These are phyloP conservation scores for Capsicum chinense DNA, from an alignment of 257 asterid genomes.

Conservation along the genomic window DNA sequence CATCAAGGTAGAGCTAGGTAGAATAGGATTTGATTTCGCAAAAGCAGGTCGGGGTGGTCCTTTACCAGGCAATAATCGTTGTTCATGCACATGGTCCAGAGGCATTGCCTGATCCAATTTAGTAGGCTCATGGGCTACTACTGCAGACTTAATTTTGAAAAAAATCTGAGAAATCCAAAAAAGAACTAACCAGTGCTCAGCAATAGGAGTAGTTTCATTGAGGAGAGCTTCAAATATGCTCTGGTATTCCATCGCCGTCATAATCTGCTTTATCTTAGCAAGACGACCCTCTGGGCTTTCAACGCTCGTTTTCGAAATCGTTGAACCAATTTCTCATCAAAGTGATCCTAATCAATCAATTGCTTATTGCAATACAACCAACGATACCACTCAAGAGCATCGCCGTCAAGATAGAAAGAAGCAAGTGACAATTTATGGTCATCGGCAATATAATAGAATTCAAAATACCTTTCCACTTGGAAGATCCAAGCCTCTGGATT, in stretches of 20 bases:
- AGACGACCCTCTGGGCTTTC: background rate
- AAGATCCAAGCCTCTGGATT: background rate
- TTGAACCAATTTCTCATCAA: background rate
- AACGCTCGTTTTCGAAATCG: background rate
- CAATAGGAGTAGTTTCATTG: background rate
- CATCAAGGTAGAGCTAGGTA: no score
- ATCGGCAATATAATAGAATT: background rate
- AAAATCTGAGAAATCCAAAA: no score
- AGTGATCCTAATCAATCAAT: no score
- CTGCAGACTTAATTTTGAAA: no score
- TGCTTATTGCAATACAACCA: background rate
- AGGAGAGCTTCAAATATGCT: background rate
- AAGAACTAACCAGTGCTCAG: no score
- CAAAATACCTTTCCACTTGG: background rate
- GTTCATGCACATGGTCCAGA: no score
- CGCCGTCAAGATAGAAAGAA: background rate
- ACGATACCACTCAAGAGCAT: background rate
- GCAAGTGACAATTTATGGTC: background rate
- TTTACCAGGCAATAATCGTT: no score
- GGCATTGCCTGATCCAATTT: no score
- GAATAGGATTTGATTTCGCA: no score
- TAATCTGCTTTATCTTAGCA: background rate
- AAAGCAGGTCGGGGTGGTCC: no score
- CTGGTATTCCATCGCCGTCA: rapidly evolving
- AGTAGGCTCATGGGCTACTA: no score